Percentiles rank a stretch among this genome's conserved stretches.
Evolutionary conservation across 116 monocot genomes (phyloP).

Genomic region (Iris pallida): DNA sequence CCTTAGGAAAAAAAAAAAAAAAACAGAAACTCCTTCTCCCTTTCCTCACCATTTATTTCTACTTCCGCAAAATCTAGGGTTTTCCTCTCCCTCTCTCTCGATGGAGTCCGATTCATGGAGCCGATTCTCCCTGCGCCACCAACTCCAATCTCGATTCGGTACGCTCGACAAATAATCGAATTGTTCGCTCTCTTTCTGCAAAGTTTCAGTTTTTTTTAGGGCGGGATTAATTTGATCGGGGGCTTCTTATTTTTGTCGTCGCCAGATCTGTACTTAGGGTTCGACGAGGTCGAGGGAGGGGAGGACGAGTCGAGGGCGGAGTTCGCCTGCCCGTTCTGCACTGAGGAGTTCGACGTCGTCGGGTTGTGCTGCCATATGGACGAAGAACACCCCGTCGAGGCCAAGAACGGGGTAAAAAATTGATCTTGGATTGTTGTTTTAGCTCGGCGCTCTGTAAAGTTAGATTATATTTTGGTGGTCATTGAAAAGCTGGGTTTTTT

Average conservation of each 20-base stretch:
- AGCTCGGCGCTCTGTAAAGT: no score
- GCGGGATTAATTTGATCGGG: no score
- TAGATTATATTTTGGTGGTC: no score
- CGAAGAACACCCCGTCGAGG: conserved; percentile 15
- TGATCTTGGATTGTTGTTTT: no score
- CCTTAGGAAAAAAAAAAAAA: no score
- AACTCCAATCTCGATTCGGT: conserved; percentile 39
- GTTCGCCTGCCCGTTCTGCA: conserved; percentile 14
- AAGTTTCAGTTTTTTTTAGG: not conserved
- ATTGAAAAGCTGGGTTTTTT: no score
- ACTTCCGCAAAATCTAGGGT: no score
- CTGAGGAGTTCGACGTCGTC: conserved; percentile 14
- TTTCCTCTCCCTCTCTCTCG: no score
- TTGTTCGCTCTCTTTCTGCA: not conserved
- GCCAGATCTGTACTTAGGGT: conserved; percentile 9
- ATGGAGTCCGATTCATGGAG: conserved; percentile 52
- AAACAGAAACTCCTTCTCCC: no score
- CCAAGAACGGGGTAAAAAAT: conserved; percentile 5
- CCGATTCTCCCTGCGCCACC: conserved; percentile 30
- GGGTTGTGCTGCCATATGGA: conserved; percentile 17
- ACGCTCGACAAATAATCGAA: not conserved
- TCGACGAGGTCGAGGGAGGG: conserved; percentile 11
- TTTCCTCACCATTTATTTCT: no score
- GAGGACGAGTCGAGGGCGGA: conserved; percentile 12
- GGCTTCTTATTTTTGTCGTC: not conserved